Percentiles rank a stretch among this genome's conserved stretches.
phyloP scores from a whole-genome alignment of 1,284 basidiomycete species.

The Athelia sp. region DNA sequence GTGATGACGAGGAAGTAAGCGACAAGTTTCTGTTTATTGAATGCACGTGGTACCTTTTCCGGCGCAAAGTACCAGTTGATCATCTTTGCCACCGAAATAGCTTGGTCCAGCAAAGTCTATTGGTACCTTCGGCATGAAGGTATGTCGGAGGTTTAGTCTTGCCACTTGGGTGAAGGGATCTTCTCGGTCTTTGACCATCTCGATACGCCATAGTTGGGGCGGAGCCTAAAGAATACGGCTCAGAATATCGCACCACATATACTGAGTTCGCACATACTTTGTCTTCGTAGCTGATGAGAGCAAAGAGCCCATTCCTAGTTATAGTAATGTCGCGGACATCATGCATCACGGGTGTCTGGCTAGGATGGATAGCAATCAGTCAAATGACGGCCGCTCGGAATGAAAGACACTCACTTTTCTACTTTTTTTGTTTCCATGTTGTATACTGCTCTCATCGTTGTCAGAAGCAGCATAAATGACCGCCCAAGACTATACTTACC shows the following conservation, averaged over 20 bases:
- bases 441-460: constrained; percentile 44
- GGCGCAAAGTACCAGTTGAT: constrained; percentile 72
- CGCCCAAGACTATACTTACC: constrained; percentile 43
- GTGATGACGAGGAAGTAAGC: constrained; percentile 6
- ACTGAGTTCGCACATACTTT: constrained; percentile 37
- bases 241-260: background rate
- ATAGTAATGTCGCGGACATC: constrained; percentile 73
- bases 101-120: constrained; percentile 77
- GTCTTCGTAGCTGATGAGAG: constrained; percentile 69
- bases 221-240: constrained; percentile 42
- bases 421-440: constrained; percentile 59
- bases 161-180: constrained; percentile 30
- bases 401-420: constrained; percentile 51
- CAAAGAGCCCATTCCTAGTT: constrained; percentile 54
- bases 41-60: constrained; percentile 50
- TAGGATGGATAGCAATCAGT: constrained; percentile 18
- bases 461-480: background rate
- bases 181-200: constrained; percentile 50
- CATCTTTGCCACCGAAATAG: constrained; percentile 74
- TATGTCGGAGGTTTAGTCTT: constrained; percentile 56
- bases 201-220: constrained; percentile 75
- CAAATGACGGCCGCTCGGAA: too few relatives aligned
- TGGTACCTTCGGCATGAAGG: constrained; percentile 61
- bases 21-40: background rate
- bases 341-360: constrained; percentile 72